Base-by-base conservation (phyloP, 371 early-diverging fungal genomes). In the Saksenaea vasiformis region DNA sequence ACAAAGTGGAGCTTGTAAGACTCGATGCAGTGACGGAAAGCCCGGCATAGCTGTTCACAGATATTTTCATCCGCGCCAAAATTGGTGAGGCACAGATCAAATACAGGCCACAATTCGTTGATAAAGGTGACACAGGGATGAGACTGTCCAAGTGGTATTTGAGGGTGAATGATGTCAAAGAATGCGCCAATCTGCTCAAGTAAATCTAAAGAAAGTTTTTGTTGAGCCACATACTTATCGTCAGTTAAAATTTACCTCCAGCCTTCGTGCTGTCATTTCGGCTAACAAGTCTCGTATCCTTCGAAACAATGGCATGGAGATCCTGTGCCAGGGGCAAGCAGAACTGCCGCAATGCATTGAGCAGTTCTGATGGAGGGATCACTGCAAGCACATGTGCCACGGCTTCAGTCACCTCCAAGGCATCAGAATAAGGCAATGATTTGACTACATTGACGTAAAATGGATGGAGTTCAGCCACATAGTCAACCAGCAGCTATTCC, bases 331-430 rank as follows among this genome's bases (percentile, higher is more conserved):
- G 82, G 0, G 97, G 97, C 31, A 90, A 63, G 69, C 92, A 90
- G 68, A 96, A 96, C 63, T 84, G 76, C 58, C 92, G 88, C 54
- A 98, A 76, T 0, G 92, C 91, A 41, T 85, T 76, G 7, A 85
- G 68, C 5, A 91, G 69, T 56, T 88, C 80, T 0, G 74, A 74
- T 9, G 78, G 71, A 10, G 94, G 93, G 24, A 95, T 83, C 1
- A 86, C 90, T 2, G 86, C 87, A 34, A 97, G 78, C 8, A 97
- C 91, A 60, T 94, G 91, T 0, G 96, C 91, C 5, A 98, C 87
- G 1, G 94, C 98, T 66, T 91, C 92, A 0, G 95, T 91, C 3
- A 98, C 85, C 38, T 97, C 95, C 11, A 85, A 56, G 5, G 88
- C 74, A 64, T 98, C 98, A 55, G 73, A 70, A 14, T 79, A 85